phyloP scores from a whole-genome alignment of 192 early-diverging fungal species.

The Nowakowskiella sp. region DNA sequence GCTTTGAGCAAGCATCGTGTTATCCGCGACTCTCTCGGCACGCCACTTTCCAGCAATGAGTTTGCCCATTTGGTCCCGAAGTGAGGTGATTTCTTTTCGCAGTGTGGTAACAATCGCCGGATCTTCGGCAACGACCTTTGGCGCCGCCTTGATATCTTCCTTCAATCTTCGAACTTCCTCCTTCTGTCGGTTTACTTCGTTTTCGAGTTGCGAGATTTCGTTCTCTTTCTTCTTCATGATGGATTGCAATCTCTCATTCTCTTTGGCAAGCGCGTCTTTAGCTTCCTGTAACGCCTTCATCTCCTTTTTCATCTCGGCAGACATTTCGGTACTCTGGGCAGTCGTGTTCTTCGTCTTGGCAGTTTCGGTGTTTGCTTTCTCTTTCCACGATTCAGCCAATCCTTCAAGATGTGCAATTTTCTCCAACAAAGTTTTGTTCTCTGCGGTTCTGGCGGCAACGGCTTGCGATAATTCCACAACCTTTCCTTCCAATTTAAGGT shows the following conservation, averaged over 20 bases:
- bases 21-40: conserved; percentile 39
- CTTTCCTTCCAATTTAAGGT: conserved; percentile 91
- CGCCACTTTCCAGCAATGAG: conserved; percentile 56
- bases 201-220: conserved; percentile 50
- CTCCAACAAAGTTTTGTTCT: conserved; percentile 53
- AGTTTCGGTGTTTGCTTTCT: conserved; percentile 63
- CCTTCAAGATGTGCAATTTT: conserved; percentile 53
- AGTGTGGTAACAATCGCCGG: conserved; percentile 54
- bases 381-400: conserved; percentile 59
- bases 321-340: conserved; percentile 33
- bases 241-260: conserved; percentile 49
- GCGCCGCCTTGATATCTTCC: conserved; percentile 32
- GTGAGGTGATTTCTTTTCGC: conserved; percentile 59
- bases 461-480: conserved; percentile 88
- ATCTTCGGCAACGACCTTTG: conserved; percentile 41
- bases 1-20: not conserved
- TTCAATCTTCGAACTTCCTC: conserved; percentile 59
- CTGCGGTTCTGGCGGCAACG: conserved; percentile 58
- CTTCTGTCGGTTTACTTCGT: conserved; percentile 46
- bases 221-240: conserved; percentile 54
- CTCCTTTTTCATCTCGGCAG: conserved; percentile 56
- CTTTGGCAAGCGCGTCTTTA: conserved; percentile 49
- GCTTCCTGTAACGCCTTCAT: conserved; percentile 44
- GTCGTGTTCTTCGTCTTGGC: conserved; percentile 43
- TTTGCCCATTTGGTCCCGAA: conserved; percentile 64